Conservation (phyloP, 202 grass and related monocot species). For the Miscanthus sacchariflorus region DNA sequence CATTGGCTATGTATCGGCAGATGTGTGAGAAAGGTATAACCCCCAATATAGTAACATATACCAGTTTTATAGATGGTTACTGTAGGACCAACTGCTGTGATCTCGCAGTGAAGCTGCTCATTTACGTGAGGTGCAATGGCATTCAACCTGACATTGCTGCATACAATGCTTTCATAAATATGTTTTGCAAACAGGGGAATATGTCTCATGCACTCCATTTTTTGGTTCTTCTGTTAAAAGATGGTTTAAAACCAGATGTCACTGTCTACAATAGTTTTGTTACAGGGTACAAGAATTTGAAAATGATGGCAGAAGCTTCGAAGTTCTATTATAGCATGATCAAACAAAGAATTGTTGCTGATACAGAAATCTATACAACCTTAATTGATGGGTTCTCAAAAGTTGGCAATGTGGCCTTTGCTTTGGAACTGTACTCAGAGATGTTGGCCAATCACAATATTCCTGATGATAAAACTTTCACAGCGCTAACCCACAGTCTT, state of each 20-base stretch:
- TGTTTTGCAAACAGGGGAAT: constrained; percentile 73
- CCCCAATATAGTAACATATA: constrained; percentile 78
- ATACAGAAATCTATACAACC: constrained; percentile 73
- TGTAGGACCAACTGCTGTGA: constrained; percentile 66
- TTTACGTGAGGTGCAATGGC: constrained; percentile 60
- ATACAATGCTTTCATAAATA: constrained; percentile 69
- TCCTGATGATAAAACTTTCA: constrained; percentile 85
- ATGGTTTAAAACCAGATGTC: constrained; percentile 62
- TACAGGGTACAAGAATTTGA: constrained; percentile 75
- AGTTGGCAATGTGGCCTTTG: constrained; percentile 66
- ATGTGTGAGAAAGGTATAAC: constrained; percentile 69
- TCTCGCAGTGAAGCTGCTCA: constrained; percentile 83
- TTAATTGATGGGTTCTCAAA: constrained; percentile 89
- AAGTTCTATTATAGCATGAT: constrained; percentile 68
- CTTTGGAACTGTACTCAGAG: constrained; percentile 71
- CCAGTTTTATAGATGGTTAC: constrained; percentile 85
- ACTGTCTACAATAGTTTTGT: constrained; percentile 79
- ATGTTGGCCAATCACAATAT: constrained; percentile 73
- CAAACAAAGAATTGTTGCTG: constrained; percentile 61
- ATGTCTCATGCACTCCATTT: constrained; percentile 70
- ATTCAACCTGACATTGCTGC: constrained; percentile 57
- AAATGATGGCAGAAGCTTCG: constrained; percentile 67
- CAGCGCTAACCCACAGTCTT: constrained; percentile 68
- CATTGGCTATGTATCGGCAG: constrained; percentile 61
- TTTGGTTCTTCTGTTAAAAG: constrained; percentile 66